Base-by-base conservation (phyloP, 1,284 basidiomycete genomes). In the Boletellus deceptivus region DNA sequence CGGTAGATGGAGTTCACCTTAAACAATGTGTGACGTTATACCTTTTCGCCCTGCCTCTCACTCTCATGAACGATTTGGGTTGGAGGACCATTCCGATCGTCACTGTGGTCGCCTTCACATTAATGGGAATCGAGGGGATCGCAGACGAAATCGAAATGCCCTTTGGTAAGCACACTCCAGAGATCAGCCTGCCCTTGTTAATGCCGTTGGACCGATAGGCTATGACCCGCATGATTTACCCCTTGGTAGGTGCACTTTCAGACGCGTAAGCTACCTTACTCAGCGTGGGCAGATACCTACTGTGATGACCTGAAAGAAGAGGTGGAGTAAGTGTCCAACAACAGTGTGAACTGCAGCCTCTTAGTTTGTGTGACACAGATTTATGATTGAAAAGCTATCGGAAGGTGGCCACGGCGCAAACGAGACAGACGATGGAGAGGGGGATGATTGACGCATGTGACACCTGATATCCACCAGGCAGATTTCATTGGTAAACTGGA, bases 91-190 rank as follows among this genome's bases (percentile, higher is more conserved):
- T 95, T 17, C 89, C 88, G n/a, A 77, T 94, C 27, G 84, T 91
- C 10, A 89, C 88, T 20, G 82, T 88, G 4, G 86, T 92, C 29
- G 86, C 89, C 13, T 91, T 95, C 71, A 93, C 89, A 4, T 79
- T 95, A 55, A 93, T 93, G 86, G 93, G 92, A 11, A 88, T 96
- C 48, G 93, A 96, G 71, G 92, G 92, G 10, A 94, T 96, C 55
- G 92, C 92, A 0, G 86, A 93, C 55, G 86, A 93, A 70, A 91
- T 94, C 56, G 93, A 95, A 67, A 89, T 90, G 85, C 93, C 93
- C 3, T 90, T 89, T 55, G 87, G 85, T 85, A 55, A 51, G 76
- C 69, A 36, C 29, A 35, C 17, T 38, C 13, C 3, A 14, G 10
- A 43, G 34, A 17, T 33, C 53, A 10, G 43, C 36, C 35, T 35